These are phyloP conservation scores for Alternaria metachromatica DNA, from an alignment of 2,329 filamentous ascomycete species.

Conservation along the genomic window DNA sequence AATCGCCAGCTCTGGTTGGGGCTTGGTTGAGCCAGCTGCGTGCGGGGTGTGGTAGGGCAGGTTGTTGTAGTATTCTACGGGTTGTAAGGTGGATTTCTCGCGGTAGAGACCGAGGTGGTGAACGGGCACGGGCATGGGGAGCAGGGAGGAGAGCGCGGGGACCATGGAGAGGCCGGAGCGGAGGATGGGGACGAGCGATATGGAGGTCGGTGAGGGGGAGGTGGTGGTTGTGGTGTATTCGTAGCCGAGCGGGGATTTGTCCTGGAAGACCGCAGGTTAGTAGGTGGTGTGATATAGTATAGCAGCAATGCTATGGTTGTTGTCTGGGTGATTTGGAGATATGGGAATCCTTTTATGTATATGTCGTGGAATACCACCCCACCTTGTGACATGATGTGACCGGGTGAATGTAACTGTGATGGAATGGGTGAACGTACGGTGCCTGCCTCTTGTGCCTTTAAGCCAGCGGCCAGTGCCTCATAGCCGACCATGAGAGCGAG, in stretches of 20 bases:
- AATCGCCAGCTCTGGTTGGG: constrained; percentile 71
- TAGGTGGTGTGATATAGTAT: neutral
- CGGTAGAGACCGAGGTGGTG: constrained; percentile 96
- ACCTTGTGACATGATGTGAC: neutral
- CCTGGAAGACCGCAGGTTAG: constrained; percentile 57
- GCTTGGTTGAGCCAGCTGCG: constrained; percentile 30
- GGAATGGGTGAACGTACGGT: constrained; percentile 61
- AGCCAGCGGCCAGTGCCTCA: constrained; percentile 74
- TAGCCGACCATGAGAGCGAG: constrained; percentile 82
- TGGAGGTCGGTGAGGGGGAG: constrained; percentile 66
- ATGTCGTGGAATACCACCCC: neutral
- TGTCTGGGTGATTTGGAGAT: neutral
- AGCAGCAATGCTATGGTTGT: neutral
- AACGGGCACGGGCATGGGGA: constrained; percentile 79
- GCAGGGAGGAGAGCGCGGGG: constrained; percentile 81
- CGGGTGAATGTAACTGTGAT: neutral
- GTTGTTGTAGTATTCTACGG: constrained; percentile 98
- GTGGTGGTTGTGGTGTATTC: constrained; percentile 72
- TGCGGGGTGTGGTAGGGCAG: constrained; percentile 74
- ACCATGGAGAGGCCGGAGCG: constrained; percentile 91
- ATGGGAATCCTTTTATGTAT: neutral
- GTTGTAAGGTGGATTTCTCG: constrained; percentile 83
- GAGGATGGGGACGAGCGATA: constrained; percentile 91
- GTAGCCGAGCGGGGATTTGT: constrained; percentile 78
- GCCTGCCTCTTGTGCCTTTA: constrained; percentile 65